A percentile compares a stretch with the other conserved stretches of the same genome.
phyloP scores from a whole-genome alignment of 2,329 filamentous ascomycete species.

The Xylaria sp. region DNA sequence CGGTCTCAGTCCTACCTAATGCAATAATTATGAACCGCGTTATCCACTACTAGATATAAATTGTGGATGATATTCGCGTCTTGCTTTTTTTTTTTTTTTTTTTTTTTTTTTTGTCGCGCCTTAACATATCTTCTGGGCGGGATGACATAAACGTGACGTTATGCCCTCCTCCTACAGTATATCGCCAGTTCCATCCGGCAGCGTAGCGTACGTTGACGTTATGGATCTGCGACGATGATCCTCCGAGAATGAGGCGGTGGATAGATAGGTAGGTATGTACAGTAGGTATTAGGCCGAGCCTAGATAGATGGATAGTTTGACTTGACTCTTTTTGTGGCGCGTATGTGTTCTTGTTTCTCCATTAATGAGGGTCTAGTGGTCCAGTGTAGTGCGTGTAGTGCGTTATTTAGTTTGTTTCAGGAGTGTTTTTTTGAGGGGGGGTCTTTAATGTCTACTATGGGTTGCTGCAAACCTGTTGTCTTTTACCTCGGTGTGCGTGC shows the following conservation, averaged over 20 bases:
- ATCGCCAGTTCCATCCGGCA: not conserved
- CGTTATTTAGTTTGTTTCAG: not conserved
- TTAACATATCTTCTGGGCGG: not conserved
- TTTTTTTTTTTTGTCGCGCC: not conserved
- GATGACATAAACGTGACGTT: conserved; percentile 21
- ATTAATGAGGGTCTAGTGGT: not conserved
- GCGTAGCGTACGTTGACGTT: too few species aligned
- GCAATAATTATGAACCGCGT: not conserved
- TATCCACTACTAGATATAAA: not conserved
- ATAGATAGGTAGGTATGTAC: not conserved
- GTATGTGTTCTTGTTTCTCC: not conserved
- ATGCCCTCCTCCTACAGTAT: not conserved
- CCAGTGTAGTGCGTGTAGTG: too few species aligned
- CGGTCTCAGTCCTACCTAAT: too few species aligned
- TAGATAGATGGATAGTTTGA: too few species aligned
- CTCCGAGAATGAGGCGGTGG: too few species aligned
- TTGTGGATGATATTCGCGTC: not conserved
- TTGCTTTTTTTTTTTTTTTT: not conserved
- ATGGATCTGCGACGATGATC: too few species aligned
- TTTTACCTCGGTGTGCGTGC: too few species aligned
- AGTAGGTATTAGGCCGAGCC: not conserved
- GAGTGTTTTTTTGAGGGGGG: too few species aligned
- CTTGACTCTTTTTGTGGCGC: not conserved
- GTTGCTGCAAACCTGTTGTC: not conserved
- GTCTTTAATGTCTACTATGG: too few species aligned